Conservation (phyloP, 139 green algal species). For the Picochlorum sp. region DNA sequence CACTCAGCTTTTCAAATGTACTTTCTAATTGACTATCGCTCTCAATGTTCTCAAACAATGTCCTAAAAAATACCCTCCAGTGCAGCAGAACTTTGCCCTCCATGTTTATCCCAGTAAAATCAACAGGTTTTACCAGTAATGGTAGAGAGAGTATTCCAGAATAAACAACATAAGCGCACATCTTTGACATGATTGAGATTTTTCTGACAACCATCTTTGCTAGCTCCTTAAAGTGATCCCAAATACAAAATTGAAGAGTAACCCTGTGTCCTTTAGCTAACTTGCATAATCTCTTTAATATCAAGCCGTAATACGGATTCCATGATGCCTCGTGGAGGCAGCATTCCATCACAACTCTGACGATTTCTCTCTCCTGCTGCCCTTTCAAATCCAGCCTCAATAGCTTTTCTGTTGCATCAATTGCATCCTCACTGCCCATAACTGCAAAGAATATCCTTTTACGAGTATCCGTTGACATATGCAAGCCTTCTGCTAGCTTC, state of each 20-base stretch:
- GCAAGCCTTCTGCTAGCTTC: constrained; percentile 38
- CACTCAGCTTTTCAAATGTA: constrained; percentile 23
- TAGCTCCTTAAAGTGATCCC: constrained; percentile 64
- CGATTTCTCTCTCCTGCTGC: constrained; percentile 58
- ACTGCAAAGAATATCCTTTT: constrained; percentile 58
- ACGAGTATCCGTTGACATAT: constrained; percentile 56
- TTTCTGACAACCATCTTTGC: constrained; percentile 20
- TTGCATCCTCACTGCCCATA: constrained; percentile 64
- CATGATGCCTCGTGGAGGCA: constrained; percentile 53
- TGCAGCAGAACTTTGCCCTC: constrained; percentile 25
- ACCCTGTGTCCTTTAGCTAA: constrained; percentile 45
- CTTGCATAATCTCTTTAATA: constrained; percentile 44
- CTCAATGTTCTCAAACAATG: constrained; percentile 31
- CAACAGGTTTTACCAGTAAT: constrained; percentile 6
- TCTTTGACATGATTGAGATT: constrained; percentile 30
- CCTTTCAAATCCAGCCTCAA: constrained; percentile 68
- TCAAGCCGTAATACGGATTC: constrained; percentile 71
- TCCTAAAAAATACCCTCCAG: constrained; percentile 50
- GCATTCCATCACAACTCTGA: constrained; percentile 69
- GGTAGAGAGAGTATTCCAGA: constrained; percentile 19
- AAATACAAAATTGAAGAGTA: constrained; percentile 65
- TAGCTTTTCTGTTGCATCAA: constrained; percentile 66
- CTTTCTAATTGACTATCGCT: not conserved
- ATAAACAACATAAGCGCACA: not conserved
- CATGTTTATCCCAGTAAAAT: constrained; percentile 21